Base-by-base conservation (phyloP, 495 filamentous ascomycete species). In the Penicillium turbatum region DNA sequence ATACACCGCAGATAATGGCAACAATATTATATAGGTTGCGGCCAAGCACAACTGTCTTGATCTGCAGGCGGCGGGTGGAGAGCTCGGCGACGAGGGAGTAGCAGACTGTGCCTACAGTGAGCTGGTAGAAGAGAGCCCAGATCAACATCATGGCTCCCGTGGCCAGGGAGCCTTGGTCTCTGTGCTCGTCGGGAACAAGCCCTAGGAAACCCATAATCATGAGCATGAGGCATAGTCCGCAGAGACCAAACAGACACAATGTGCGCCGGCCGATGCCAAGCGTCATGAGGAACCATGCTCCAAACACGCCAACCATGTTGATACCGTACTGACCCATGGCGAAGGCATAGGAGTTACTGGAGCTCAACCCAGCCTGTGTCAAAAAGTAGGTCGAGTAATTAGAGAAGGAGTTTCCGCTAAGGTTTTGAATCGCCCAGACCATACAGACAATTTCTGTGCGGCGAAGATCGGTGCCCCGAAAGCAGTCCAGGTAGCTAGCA, bases 321-420 rank as follows among this genome's bases (percentile, higher is more conserved):
- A 92, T 86, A 6, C 75, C 82, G 63, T 90, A 89, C 65, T 88
- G 84, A 15, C 86, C 86, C 51, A 90, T 75, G 17, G 85, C 82
- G 56, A 92, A 86, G 38, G 80, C 71, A 57, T 88, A 91, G 0
- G 88, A 79, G 27, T 79, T 78, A 19, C 71, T 64, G 4, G 74
- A 60, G 30, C 63, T 56, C 2, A 91, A 76, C 0, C 89, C 89
- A 3, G 89, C 88, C 58, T 87, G 84, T 54, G 84, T 72, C 43
- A 89, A 71, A 72, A 92, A 93, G 62, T 91, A 86, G 29, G 86
- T 90, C 10, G 84, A 87, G 65, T 90, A 93, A 58, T 88, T 87
- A 48, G 82, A 86, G 66, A 95, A 90, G 1, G 85, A 82, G 66
- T 88, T 88, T 40, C 89, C 89, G 54, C 81, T 83, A 1, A 92